These are phyloP conservation scores for Microsporum canis DNA, from an alignment of 2,329 filamentous ascomycete species.

Conservation along the genomic window DNA sequence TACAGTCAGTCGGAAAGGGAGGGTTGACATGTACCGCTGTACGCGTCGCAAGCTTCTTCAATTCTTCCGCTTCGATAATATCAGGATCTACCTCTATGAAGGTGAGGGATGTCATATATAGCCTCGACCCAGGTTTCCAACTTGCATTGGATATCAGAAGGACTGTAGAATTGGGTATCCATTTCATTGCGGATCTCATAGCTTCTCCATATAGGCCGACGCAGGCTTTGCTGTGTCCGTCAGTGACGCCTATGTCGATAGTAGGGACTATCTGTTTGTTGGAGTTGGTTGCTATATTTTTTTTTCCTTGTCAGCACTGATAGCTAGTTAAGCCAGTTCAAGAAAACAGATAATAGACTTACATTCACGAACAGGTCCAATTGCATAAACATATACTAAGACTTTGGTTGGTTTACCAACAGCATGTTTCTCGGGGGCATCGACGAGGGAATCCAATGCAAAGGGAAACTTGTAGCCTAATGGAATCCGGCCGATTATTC, in stretches of 20 bases:
- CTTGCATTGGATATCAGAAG: slow-evolving; percentile 33
- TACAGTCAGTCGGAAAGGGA: slow-evolving; percentile 28
- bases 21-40: slow-evolving; percentile 38
- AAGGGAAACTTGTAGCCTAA: slow-evolving; percentile 28
- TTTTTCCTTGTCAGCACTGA: not conserved
- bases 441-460: slow-evolving; percentile 38
- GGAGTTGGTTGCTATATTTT: not conserved
- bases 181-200: slow-evolving; percentile 26
- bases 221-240: slow-evolving; percentile 38
- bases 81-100: slow-evolving; percentile 39
- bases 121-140: slow-evolving; percentile 26
- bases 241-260: slow-evolving; percentile 37
- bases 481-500: slow-evolving; percentile 32
- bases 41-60: slow-evolving; percentile 34
- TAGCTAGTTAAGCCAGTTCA: not conserved
- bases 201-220: slow-evolving; percentile 37
- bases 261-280: slow-evolving; percentile 23
- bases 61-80: slow-evolving; percentile 35
- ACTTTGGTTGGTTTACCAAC: slow-evolving; percentile 35
- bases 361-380: slow-evolving; percentile 39
- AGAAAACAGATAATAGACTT: not conserved
- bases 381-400: slow-evolving; percentile 41
- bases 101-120: slow-evolving; percentile 33
- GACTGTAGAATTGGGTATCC: slow-evolving; percentile 31
- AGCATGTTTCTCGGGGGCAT: slow-evolving; percentile 21